Base-by-base conservation (phyloP, 257 asterid species). In the Verbena officinalis region DNA sequence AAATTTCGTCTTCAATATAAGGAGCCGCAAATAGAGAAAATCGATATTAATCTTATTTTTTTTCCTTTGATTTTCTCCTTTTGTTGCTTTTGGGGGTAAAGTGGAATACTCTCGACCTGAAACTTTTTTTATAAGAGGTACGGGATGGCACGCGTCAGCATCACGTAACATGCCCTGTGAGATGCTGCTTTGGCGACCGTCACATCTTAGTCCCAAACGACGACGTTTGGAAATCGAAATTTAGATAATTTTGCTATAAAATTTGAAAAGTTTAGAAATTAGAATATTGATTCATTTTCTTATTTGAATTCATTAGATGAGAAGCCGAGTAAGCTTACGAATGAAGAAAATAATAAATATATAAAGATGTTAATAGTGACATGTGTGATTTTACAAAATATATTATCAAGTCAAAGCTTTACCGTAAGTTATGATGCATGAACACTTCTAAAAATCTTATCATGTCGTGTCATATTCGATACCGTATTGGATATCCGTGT, bases 81-180 rank as follows among this genome's bases (percentile, higher is more conserved):
- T 27, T 27, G 52, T 14, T 55, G 15, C 10, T 2, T 56, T 33
- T 21, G 38, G 63, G 23, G 62, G 44, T 61, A 48, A 40, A 23
- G 61, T 17, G 68, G 38, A 42, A 5, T 44, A 39, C 14, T 59
- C 42, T 24, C n/a, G 44, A 55, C 48, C 40, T 16, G 75, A 24
- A 40, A 69, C 43, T 70, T 15, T 16, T 31, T 55, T 72, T 55
- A 69, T 64, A 77, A 17, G 59, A 0, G 7, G 21, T 55, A 21
- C 7, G 71, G 20, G 31, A 14, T 6, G 39, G 69, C 80, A 78
- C 80, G 80, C 67, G 80, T 64, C 62, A 4, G 15, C 20, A 46
- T 50, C 66, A 24, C 44, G 31, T 34, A 5, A 23, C 36, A 22
- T 27, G 65, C 27, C 49, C 55, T 51, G 51, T 9, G 36, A 50